Percentiles rank a stretch among this genome's conserved stretches.
Conservation (phyloP, 2,329 filamentous ascomycete genomes). For the Exophiala lecanii-corni region DNA sequence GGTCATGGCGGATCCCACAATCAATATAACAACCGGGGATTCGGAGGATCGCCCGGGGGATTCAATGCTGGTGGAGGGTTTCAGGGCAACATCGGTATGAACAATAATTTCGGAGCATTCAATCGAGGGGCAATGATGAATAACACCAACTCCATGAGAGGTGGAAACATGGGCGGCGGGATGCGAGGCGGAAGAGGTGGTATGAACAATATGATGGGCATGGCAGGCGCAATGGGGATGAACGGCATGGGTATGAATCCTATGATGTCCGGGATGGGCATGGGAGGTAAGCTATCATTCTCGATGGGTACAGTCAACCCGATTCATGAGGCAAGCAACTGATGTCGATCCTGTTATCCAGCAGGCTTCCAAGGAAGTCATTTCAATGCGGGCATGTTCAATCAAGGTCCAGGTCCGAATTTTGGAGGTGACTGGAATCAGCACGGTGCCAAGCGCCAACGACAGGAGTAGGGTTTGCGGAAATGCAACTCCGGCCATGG, state of each 20-base stretch:
- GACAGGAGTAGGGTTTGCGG: conserved; percentile 55
- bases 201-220: conserved; percentile 54
- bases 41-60: conserved; percentile 39
- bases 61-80: conserved; percentile 48
- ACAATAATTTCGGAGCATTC: conserved; percentile 46
- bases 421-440: conserved; percentile 62
- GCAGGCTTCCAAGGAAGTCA: conserved; percentile 30
- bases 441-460: conserved; percentile 72
- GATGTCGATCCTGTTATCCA: conserved; percentile 14
- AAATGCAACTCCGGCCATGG: neutral
- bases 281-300: conserved; percentile 40
- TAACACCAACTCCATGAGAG: conserved; percentile 46
- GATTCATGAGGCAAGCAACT: no score
- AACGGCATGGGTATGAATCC: conserved; percentile 59
- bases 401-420: conserved; percentile 38
- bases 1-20: conserved; percentile 33
- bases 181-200: conserved; percentile 57
- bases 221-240: conserved; percentile 48
- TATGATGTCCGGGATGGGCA: conserved; percentile 50
- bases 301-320: no score
- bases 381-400: conserved; percentile 72
- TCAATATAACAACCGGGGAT: conserved; percentile 47
- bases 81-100: conserved; percentile 48
- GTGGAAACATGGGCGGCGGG: conserved; percentile 47
- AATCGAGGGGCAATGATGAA: conserved; percentile 54